Conservation (phyloP, 495 filamentous ascomycete species). For the Cladorrhinum samala region DNA sequence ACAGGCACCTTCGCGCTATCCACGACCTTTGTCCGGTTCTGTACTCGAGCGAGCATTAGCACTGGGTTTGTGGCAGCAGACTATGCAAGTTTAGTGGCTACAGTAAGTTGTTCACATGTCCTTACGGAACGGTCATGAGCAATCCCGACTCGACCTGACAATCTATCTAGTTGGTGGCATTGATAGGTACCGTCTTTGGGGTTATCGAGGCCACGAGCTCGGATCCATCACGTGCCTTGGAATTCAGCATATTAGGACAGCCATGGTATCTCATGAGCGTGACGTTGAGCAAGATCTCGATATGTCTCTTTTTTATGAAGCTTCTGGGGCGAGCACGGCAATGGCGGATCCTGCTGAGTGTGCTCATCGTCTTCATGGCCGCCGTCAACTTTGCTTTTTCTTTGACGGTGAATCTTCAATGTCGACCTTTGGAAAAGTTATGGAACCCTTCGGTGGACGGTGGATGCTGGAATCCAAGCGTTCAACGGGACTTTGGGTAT, state of each 20-base stretch:
- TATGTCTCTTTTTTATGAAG: slow-evolving; percentile 29
- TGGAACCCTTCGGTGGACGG: slow-evolving; percentile 27
- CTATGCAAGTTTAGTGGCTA: slow-evolving; percentile 25
- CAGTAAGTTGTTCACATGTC: slow-evolving; percentile 15
- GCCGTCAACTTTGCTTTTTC: slow-evolving; percentile 29
- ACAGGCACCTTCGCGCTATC: slow-evolving; percentile 27
- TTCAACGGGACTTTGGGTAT: slow-evolving; percentile 33
- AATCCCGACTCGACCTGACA: not conserved
- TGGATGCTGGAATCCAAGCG: slow-evolving; percentile 24
- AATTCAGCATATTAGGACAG: slow-evolving; percentile 31
- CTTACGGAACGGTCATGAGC: too few relatives aligned
- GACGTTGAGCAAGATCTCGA: slow-evolving; percentile 32
- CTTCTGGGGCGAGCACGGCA: slow-evolving; percentile 19
- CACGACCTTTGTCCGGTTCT: slow-evolving; percentile 31
- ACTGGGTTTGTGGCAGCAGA: slow-evolving; percentile 24
- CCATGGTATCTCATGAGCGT: slow-evolving; percentile 34
- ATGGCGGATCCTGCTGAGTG: slow-evolving; percentile 27
- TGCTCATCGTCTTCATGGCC: slow-evolving; percentile 27
- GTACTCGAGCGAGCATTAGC: slow-evolving; percentile 21
- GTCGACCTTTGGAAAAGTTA: slow-evolving; percentile 31
- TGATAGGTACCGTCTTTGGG: slow-evolving; percentile 30
- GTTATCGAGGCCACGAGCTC: slow-evolving; percentile 26
- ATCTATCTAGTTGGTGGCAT: slow-evolving; percentile 25
- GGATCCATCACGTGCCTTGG: slow-evolving; percentile 19
- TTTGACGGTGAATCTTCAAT: slow-evolving; percentile 29